Evolutionary conservation across 2,329 filamentous ascomycete species (phyloP).

Genomic region (Cadophora malorum): DNA sequence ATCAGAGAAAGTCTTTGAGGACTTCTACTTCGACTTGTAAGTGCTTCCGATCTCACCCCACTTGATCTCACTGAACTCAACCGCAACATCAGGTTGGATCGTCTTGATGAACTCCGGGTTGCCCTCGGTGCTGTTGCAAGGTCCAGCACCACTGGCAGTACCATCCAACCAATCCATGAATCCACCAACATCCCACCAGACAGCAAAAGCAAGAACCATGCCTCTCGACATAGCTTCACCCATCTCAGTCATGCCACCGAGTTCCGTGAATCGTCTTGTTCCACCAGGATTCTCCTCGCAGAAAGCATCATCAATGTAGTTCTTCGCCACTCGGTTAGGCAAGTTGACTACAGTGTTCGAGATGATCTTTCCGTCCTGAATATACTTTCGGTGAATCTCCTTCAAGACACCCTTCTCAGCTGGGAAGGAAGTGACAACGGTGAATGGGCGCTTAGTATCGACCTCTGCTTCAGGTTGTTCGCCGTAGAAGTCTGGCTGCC

Average conservation of each 20-base stretch:
- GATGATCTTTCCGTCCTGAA: conserved; percentile 60
- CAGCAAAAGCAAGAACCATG: conserved; percentile 60
- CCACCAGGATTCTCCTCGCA: conserved; percentile 63
- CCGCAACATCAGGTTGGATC: conserved; percentile 55
- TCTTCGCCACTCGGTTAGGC: conserved; percentile 48
- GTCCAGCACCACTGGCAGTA: conserved; percentile 51
- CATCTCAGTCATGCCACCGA: conserved; percentile 63
- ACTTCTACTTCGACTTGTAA: conserved; percentile 12
- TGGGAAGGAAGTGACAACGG: conserved; percentile 63
- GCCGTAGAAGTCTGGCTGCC: conserved; percentile 62
- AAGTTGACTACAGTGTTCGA: conserved; percentile 55
- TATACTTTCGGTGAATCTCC: conserved; percentile 62
- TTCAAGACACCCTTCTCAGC: conserved; percentile 55
- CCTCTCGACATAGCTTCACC: conserved; percentile 57
- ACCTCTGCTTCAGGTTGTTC: conserved; percentile 52
- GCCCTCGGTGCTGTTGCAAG: conserved; percentile 60
- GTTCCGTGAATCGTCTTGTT: conserved; percentile 54
- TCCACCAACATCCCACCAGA: conserved; percentile 60
- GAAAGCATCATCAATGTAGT: conserved; percentile 55
- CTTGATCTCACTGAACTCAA: conserved; percentile 62
- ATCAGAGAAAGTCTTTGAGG: neutral
- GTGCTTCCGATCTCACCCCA: conserved; percentile 66
- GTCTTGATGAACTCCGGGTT: conserved; percentile 55
- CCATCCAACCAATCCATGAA: conserved; percentile 65
- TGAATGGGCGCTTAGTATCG: conserved; percentile 58